phyloP scores from a whole-genome alignment of 208 protist species.

The Strigomonas galati region DNA sequence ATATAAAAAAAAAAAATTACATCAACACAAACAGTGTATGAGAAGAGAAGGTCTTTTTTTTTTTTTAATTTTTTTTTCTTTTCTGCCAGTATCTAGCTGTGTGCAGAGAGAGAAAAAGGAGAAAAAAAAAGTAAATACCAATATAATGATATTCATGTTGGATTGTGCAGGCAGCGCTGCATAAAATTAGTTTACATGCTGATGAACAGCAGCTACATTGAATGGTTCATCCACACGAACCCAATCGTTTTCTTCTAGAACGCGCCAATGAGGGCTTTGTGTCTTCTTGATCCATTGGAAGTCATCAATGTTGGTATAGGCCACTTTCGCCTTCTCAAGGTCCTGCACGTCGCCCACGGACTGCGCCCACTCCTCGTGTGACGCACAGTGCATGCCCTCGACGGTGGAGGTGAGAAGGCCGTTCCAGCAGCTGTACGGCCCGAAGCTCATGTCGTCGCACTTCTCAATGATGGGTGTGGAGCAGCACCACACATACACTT shows the following conservation, averaged over 20 bases:
- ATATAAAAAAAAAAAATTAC: background rate
- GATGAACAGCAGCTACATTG: constrained; percentile 8
- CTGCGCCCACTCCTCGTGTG: constrained; percentile 56
- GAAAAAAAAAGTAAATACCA: constrained; percentile 8
- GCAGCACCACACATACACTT: constrained; percentile 80
- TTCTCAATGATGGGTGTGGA: constrained; percentile 84
- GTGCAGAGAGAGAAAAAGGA: constrained; percentile 8
- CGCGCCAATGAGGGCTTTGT: constrained; percentile 75
- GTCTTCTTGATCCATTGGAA: constrained; percentile 87
- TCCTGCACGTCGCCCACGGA: constrained; percentile 54
- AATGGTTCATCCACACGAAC: constrained; percentile 15
- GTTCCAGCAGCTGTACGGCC: constrained; percentile 72
- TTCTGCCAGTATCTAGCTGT: too few species aligned
- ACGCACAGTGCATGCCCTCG: constrained; percentile 24
- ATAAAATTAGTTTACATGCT: background rate
- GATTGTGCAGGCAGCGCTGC: background rate
- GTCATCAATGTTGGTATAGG: constrained; percentile 72
- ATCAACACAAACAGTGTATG: background rate
- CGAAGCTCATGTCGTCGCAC: constrained; percentile 65
- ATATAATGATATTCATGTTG: background rate
- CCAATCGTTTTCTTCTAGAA: constrained; percentile 39
- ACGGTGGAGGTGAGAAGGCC: constrained; percentile 36
- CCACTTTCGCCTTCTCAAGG: constrained; percentile 23
- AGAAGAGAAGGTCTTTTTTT: constrained; percentile 3
- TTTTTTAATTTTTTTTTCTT: constrained; percentile 8